These are phyloP conservation scores for Trapa bicornis DNA, from an alignment of 345 rosid genomes.

Conservation along the genomic window DNA sequence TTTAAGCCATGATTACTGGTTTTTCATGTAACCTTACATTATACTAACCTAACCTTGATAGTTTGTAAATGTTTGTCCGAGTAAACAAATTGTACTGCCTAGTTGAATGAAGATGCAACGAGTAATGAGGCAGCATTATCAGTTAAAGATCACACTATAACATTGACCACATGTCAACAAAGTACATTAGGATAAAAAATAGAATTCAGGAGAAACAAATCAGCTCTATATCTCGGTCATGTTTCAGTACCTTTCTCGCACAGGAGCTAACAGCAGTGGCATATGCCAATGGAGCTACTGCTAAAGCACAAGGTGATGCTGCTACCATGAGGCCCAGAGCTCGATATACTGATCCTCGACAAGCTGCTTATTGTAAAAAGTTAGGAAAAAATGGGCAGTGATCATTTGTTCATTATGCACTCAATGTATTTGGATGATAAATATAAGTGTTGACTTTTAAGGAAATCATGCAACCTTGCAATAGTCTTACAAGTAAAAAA, in stretches of 20 bases:
- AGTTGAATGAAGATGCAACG: neutral
- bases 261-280: slow-evolving; percentile 94
- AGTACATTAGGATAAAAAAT: neutral
- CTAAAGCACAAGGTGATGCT: slow-evolving; percentile 95
- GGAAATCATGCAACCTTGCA: neutral
- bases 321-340: slow-evolving; percentile 96
- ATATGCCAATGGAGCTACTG: slow-evolving; percentile 97
- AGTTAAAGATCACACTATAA: neutral
- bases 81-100: neutral
- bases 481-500: too few species aligned
- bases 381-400: neutral
- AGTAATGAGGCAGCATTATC: neutral
- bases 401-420: neutral
- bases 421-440: neutral
- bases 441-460: neutral
- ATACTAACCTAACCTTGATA: neutral
- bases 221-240: neutral
- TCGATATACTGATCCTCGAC: slow-evolving; percentile 91
- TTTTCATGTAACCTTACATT: neutral
- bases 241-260: slow-evolving; percentile 62
- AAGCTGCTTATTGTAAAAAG: slow-evolving; percentile 25
- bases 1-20: neutral
- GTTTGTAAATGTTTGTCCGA: neutral
- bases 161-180: neutral
- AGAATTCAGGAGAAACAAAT: neutral